Evolutionary conservation across 306 rosid species (phyloP).

Genomic region (Acacia confusa): DNA sequence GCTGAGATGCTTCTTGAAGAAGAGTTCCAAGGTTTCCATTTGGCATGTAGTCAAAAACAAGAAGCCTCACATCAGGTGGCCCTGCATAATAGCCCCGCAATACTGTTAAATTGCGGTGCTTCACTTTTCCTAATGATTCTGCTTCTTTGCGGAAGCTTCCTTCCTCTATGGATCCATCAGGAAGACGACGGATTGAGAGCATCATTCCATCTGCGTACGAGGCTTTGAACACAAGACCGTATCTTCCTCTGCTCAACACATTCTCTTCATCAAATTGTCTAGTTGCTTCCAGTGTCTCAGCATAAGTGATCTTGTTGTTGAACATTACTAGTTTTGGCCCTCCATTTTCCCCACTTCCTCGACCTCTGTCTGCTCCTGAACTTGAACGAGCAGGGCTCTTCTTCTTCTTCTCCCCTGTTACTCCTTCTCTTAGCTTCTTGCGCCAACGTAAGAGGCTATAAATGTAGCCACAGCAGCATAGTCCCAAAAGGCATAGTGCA

Average conservation of each 20-base stretch:
- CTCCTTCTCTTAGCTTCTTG: conserved; percentile 63
- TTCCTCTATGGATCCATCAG: conserved; percentile 51
- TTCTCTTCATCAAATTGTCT: conserved; percentile 87
- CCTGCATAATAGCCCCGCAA: conserved; percentile 83
- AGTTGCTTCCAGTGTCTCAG: conserved; percentile 82
- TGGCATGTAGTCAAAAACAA: conserved; percentile 88
- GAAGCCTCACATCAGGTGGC: conserved; percentile 65
- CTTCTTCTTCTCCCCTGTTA: conserved; percentile 74
- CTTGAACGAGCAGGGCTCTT: conserved; percentile 62
- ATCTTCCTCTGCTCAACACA: conserved; percentile 73
- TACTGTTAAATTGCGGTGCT: conserved; percentile 72
- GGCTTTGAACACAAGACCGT: conserved; percentile 77
- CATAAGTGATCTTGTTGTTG: conserved; percentile 66
- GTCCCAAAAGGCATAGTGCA: conserved; percentile 54
- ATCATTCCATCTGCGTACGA: conserved; percentile 74
- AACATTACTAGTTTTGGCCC: conserved; percentile 82
- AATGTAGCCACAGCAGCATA: conserved; percentile 71
- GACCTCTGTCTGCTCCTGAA: conserved; percentile 53
- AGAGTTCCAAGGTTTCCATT: conserved; percentile 78
- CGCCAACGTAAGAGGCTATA: conserved; percentile 83
- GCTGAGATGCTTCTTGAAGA: conserved; percentile 86
- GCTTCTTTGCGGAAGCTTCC: conserved; percentile 68
- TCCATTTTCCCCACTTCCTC: conserved; percentile 76
- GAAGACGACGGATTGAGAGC: conserved; percentile 72
- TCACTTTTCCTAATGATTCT: conserved; percentile 67